A percentile compares a stretch with the other conserved stretches of the same genome.
Evolutionary conservation across 257 asterid genomes (phyloP).

Genomic region (Ilex aquifolium): DNA sequence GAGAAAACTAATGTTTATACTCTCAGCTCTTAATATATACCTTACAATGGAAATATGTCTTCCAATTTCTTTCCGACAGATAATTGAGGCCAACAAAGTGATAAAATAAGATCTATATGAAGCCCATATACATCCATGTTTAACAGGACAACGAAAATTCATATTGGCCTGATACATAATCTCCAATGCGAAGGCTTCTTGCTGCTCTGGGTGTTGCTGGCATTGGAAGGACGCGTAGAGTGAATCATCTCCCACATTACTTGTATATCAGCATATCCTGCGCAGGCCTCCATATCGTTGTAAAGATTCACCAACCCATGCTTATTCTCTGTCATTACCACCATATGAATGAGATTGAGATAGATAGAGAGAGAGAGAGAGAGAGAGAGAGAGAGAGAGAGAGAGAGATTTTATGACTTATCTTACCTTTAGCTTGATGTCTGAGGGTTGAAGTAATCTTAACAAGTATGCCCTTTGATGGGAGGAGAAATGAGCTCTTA

Average conservation of each 20-base stretch:
- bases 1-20: too few relatives aligned
- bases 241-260: slow-evolving; percentile 73
- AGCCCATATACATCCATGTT: too few relatives aligned
- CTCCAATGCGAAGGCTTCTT: slow-evolving; percentile 27
- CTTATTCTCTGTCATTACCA: slow-evolving; percentile 29
- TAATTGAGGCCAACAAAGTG: too few relatives aligned
- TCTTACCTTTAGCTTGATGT: slow-evolving; percentile 2
- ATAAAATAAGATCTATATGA: too few relatives aligned
- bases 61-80: too few relatives aligned
- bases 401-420: background rate
- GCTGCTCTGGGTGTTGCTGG: background rate
- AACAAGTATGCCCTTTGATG: slow-evolving; percentile 1
- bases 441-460: slow-evolving; percentile 29
- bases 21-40: too few relatives aligned
- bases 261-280: slow-evolving; percentile 53
- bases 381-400: background rate
- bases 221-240: slow-evolving; percentile 23
- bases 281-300: slow-evolving; percentile 63
- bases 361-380: background rate
- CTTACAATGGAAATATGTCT: too few relatives aligned
- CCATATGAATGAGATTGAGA: background rate
- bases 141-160: slow-evolving; percentile 1
- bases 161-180: slow-evolving; percentile 26
- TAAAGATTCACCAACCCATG: slow-evolving; percentile 36
- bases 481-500: slow-evolving; percentile 35